Percentiles rank a stretch among this genome's conserved stretches.
Conservation (phyloP, 164 flowering plant species). For the Pachysandra terminalis region DNA sequence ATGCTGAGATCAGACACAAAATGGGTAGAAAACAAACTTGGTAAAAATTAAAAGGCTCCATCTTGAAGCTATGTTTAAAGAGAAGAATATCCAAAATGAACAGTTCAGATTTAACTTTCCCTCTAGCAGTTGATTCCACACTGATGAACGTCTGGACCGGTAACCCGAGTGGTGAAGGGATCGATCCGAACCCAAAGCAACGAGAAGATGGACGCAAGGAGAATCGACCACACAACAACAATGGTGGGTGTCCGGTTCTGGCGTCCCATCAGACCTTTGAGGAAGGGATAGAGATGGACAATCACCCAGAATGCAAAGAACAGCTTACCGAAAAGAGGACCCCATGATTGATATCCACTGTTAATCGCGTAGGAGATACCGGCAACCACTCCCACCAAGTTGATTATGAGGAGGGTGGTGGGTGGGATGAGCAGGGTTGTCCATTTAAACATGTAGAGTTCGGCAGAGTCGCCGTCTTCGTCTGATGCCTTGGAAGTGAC, state of each 20-base stretch:
- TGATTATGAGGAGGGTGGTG: constrained; percentile 59
- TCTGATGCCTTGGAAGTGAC: constrained; percentile 77
- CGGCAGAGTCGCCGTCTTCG: constrained; percentile 71
- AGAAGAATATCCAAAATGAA: too few relatives aligned
- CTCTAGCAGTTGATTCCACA: constrained; percentile 70
- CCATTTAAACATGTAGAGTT: constrained; percentile 84
- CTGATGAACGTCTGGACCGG: constrained; percentile 46
- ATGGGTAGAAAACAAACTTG: too few relatives aligned
- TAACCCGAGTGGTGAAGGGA: constrained; percentile 62
- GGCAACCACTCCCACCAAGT: constrained; percentile 64
- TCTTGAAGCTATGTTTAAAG: too few relatives aligned
- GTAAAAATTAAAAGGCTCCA: too few relatives aligned
- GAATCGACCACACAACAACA: constrained; percentile 75
- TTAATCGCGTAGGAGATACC: constrained; percentile 64
- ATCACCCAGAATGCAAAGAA: constrained; percentile 83
- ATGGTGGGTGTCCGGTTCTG: constrained; percentile 83
- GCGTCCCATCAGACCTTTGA: constrained; percentile 78
- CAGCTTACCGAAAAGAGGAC: constrained; percentile 63
- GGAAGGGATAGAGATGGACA: constrained; percentile 75
- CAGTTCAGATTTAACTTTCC: too few relatives aligned
- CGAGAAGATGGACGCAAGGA: constrained; percentile 77
- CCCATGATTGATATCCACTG: constrained; percentile 78
- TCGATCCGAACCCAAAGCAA: constrained; percentile 73
- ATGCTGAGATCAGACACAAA: too few relatives aligned
- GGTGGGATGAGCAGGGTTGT: constrained; percentile 84